Evolutionary conservation across 2,329 filamentous ascomycete genomes (phyloP).

Genomic region (Mycocentrospora acerina): DNA sequence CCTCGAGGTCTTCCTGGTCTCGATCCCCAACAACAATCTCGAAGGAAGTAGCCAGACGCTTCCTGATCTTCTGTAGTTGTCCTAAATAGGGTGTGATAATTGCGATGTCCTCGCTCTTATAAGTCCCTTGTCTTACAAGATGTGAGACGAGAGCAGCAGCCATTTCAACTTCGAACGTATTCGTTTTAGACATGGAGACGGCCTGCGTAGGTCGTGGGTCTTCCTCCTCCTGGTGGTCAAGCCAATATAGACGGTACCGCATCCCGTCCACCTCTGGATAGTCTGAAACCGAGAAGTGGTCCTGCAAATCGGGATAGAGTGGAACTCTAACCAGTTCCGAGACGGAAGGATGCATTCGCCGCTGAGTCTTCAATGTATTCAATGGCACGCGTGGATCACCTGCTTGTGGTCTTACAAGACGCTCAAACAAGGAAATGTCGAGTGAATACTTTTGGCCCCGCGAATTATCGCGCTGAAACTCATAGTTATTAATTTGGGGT

Average conservation of each 20-base stretch:
- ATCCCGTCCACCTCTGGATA: conserved; percentile 58
- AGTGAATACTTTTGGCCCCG: conserved; percentile 55
- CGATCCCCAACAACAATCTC: conserved; percentile 66
- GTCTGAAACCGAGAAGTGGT: conserved; percentile 44
- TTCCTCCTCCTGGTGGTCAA: conserved; percentile 59
- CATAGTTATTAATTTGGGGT: conserved; percentile 58
- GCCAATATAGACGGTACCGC: conserved; percentile 59
- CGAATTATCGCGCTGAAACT: conserved; percentile 54
- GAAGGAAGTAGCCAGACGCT: conserved; percentile 50
- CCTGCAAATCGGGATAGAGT: conserved; percentile 59
- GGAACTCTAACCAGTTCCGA: conserved; percentile 59
- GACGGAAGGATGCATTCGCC: conserved; percentile 67
- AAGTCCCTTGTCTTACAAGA: conserved; percentile 64
- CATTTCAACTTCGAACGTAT: conserved; percentile 66
- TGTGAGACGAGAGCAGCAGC: conserved; percentile 63
- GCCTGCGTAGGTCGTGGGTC: conserved; percentile 14
- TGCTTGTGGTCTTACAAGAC: conserved; percentile 46
- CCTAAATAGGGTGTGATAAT: conserved; percentile 68
- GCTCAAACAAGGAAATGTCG: conserved; percentile 64
- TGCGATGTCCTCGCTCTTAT: conserved; percentile 63
- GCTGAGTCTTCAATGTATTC: conserved; percentile 56
- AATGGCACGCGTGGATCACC: conserved; percentile 27
- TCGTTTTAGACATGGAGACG: conserved; percentile 52
- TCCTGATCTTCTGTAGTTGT: conserved; percentile 57
- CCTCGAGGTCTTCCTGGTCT: conserved; percentile 57